Evolutionary conservation across 371 early-diverging fungal species (phyloP), one percentile per base, ranked within the genome.

Genomic region (Ecytonucleospora hepatopenaei): DNA sequence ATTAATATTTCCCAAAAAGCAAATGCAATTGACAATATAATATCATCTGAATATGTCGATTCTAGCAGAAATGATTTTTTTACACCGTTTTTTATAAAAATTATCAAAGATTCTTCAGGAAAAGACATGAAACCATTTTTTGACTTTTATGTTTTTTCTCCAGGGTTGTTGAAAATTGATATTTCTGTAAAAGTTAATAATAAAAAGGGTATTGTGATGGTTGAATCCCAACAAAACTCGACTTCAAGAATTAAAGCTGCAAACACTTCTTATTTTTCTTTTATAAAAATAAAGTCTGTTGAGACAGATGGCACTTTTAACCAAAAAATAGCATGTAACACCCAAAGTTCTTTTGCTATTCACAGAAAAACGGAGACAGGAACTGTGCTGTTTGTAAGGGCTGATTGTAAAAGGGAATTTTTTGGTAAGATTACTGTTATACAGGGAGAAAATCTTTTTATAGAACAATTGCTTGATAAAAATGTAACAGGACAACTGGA

Each of bases 391-490:
- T 95, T 92, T 90, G 88, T 97, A 74, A 84, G 94, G 16, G 76
- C 93, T 61, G 96, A 97, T 76, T 88, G 92, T 0, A 92, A 92
- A 61, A 83, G 87, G 66, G 91, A 90, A 68, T 90, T 91, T 92
- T 74, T 92, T 16, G 88, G 89, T 71, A 74, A 84, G 3, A 84
- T 90, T 62, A 82, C 84, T n/a, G 88, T 92, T 63, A 86, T 87
- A 58, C 94, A 93, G 78, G 85, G 88, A 0, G 92, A 89, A 68
- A 90, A 87, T 68, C 94, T 94, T 93, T 92, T 91, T 89, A 87
- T 88, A 12, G 88, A 90, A 17, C 91, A 91, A 73, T 80, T 94
- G 54, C 86, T 88, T 66, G 95, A 94, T 73, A 84, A 88, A 54
- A 92, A 94, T 77, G 90, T 94, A 0, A 85, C 88, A 3, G 92